Base-by-base conservation (phyloP, 1,139 yeast species). In the Hyphopichia khmerensis region DNA sequence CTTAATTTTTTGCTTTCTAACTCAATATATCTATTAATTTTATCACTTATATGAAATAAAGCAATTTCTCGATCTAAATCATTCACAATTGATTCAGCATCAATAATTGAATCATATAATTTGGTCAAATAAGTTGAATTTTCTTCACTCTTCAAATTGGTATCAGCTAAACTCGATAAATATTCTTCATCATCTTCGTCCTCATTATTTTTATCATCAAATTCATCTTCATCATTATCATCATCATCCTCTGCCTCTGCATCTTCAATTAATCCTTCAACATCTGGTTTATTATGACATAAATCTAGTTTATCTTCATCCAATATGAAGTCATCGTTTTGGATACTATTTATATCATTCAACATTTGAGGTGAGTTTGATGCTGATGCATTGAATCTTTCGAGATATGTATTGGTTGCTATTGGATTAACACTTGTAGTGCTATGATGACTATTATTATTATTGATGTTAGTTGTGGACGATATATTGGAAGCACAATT, bases 291-390 rank as follows among this genome's bases (percentile, higher is more conserved):
- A 27, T 45, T 35, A 17, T 21, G 42, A 42, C 57, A 59, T 35
- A 68, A 55, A 33, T 65, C 69, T 35, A 70, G 53, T 38, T 69
- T 67, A 48, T 68, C 72, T 36, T 65, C 67, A 9, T 64, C 68
- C 34, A 69, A 53, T 34, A 67, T 56, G 35, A 69, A 61, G 41
- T 60, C 64, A 40, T 67, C 72, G 39, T 65, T 67, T 37, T 57
- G 65, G 21, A 67, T 51, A 2, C 61, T 50, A 44, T 59, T 63
- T 30, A 69, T 56, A 36, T 67, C 68, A 43, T 61, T 65, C 36
- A 69, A 46, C 67, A 70, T 69, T 47, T 69, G 75, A 1, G 78
- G 77, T 7, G 77, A 69, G 45, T 59, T 67, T 0, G 75, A 65
- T 4, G 73, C 65, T 5, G 75, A 69, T 1, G 69, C 62, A 42